These are phyloP conservation scores for Dalbergia cultrata DNA, from an alignment of 306 rosid genomes.

Conservation along the genomic window DNA sequence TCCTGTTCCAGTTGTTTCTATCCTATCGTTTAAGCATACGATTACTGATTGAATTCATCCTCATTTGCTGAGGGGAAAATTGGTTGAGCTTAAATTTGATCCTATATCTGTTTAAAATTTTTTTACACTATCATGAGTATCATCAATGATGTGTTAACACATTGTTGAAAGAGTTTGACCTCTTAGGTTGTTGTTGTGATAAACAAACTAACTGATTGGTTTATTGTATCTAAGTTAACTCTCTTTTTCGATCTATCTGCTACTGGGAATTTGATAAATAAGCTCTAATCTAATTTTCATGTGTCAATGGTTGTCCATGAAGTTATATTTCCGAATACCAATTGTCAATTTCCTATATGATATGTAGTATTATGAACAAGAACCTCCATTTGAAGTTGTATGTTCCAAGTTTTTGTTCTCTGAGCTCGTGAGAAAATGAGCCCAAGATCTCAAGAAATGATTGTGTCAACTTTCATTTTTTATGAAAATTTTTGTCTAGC, in stretches of 20 bases:
- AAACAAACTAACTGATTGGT: not conserved
- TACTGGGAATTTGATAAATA: not conserved
- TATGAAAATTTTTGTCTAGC: not conserved
- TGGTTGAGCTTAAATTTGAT: slow-evolving; percentile 1
- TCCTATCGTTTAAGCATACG: slow-evolving; percentile 2
- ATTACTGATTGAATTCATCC: slow-evolving; percentile 19
- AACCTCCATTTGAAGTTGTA: slow-evolving; percentile 12
- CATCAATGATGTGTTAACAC: not conserved
- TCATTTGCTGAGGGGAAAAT: not conserved
- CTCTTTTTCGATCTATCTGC: too few relatives aligned
- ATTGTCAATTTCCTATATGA: slow-evolving; percentile 4
- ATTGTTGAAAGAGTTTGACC: slow-evolving; percentile 2
- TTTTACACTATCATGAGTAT: not conserved
- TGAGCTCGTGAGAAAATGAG: slow-evolving; percentile 14
- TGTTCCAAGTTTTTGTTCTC: slow-evolving; percentile 9
- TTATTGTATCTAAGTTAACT: not conserved
- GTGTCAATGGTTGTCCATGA: slow-evolving; percentile 18
- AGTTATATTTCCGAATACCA: slow-evolving; percentile 26
- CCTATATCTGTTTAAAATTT: not conserved
- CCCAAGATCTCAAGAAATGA: not conserved
- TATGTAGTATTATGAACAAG: slow-evolving; percentile 4
- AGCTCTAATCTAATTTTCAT: slow-evolving; percentile 5
- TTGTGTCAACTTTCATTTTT: slow-evolving; percentile 13
- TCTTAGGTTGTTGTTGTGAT: slow-evolving; percentile 16
- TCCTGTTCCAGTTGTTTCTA: slow-evolving; percentile 4